These are phyloP conservation scores for Discostella stelligera DNA, from an alignment of 352 stramenopile genomes.

Conservation along the genomic window DNA sequence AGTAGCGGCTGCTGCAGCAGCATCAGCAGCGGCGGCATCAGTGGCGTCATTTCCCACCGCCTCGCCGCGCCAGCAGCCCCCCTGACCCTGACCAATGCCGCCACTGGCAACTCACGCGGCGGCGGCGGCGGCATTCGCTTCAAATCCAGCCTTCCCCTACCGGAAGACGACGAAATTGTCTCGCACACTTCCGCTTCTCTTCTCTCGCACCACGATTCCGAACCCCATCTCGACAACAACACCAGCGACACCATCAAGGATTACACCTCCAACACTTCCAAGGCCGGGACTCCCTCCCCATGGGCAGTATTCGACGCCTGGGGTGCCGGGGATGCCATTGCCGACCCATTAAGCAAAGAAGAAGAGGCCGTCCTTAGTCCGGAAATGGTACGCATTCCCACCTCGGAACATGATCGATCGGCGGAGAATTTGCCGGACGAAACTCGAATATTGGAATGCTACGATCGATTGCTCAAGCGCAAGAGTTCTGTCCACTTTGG, in stretches of 20 bases:
- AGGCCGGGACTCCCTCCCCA: conserved; percentile 73
- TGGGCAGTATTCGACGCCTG: conserved; percentile 82
- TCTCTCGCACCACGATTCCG: conserved; percentile 9
- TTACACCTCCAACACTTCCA: conserved; percentile 51
- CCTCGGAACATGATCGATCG: conserved; percentile 29
- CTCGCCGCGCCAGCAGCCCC: neutral
- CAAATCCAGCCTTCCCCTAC: conserved; percentile 33
- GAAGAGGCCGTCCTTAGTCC: conserved; percentile 51
- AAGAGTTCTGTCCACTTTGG: conserved; percentile 75
- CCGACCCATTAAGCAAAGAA: conserved; percentile 34
- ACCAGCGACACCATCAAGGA: conserved; percentile 37
- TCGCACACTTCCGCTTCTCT: neutral
- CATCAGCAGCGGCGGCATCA: neutral
- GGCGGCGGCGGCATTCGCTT: conserved; percentile 7
- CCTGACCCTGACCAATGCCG: neutral
- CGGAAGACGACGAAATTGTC: conserved; percentile 21
- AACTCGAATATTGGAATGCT: conserved; percentile 66
- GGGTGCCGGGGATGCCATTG: conserved; percentile 63
- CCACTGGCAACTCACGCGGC: neutral
- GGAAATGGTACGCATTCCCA: conserved; percentile 65
- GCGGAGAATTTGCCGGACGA: conserved; percentile 43
- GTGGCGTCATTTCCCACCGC: neutral
- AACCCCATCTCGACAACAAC: conserved; percentile 49
- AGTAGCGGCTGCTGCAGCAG: neutral
- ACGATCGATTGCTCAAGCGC: conserved; percentile 70